phyloP scores from a whole-genome alignment of 2,329 filamentous ascomycete genomes.

The Beauveria medogensis region DNA sequence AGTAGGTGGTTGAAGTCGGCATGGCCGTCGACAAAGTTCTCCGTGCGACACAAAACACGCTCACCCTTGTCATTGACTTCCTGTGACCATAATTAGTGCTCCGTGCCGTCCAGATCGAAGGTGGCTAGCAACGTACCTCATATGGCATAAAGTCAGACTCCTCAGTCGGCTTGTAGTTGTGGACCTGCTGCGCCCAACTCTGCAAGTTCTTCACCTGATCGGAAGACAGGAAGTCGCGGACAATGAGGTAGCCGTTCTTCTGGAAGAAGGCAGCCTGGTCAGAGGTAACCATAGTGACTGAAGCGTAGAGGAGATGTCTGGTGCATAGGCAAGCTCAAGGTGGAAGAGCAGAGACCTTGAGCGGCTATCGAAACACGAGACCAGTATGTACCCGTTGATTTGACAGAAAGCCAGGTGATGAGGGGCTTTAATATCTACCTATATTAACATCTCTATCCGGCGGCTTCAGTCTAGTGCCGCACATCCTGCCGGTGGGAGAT shows the following conservation, averaged over 20 bases:
- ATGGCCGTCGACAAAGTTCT: conserved; percentile 17
- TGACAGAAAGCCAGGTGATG: no score
- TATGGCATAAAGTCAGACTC: conserved; percentile 14
- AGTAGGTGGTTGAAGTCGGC: conserved; percentile 13
- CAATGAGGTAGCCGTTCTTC: conserved; percentile 14
- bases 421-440: no score
- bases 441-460: no score
- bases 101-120: no score
- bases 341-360: no score
- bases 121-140: background rate
- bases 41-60: conserved; percentile 15
- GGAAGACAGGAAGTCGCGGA: conserved; percentile 13
- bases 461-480: no score
- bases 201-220: conserved; percentile 12
- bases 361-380: no score
- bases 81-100: background rate
- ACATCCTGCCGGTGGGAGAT: no score
- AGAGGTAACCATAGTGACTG: conserved; percentile 8
- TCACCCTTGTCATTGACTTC: conserved; percentile 14
- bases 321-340: no score
- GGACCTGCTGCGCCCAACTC: conserved; percentile 15
- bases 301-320: no score
- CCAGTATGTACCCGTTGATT: no score
- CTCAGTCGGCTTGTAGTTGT: conserved; percentile 13
- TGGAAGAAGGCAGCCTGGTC: conserved; percentile 12